These are phyloP conservation scores for Mortierella sp. DNA, from an alignment of 371 early-diverging fungal species.

Conservation along the genomic window DNA sequence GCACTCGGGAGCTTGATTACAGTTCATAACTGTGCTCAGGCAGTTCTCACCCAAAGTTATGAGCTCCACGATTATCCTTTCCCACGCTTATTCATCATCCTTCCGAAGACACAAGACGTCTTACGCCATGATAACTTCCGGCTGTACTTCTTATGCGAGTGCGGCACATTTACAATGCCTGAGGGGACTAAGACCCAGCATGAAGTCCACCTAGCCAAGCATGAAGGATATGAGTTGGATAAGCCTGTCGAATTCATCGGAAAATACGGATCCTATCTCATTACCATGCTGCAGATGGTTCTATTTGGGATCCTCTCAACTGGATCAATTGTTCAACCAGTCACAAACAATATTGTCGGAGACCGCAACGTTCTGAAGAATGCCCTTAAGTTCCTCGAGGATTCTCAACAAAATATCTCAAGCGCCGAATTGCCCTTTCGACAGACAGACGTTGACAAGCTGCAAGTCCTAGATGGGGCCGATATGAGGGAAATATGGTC, in stretches of 20 bases:
- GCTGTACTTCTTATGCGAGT: constrained; percentile 42
- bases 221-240: constrained; percentile 31
- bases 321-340: constrained; percentile 6
- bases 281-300: constrained; percentile 30
- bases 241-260: constrained; percentile 30
- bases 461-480: constrained; percentile 7
- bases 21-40: constrained; percentile 17
- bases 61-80: constrained; percentile 31
- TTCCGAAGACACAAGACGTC: constrained; percentile 1
- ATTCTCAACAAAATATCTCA: no score
- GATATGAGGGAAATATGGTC: constrained; percentile 11
- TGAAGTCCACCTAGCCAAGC: constrained; percentile 29
- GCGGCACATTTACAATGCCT: constrained; percentile 16
- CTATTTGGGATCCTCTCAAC: constrained; percentile 15
- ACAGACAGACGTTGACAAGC: no score
- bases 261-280: constrained; percentile 26
- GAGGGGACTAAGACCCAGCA: not conserved
- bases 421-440: no score
- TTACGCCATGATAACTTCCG: constrained; percentile 17
- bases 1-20: constrained; percentile 7
- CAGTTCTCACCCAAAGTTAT: constrained; percentile 16
- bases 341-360: constrained; percentile 1
- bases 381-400: no score
- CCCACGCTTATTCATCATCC: constrained; percentile 23
- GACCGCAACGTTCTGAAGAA: not conserved